Evolutionary conservation across 1,284 basidiomycete species (phyloP), one percentile per base, ranked within the genome.

Genomic region (Wallemia hederae): DNA sequence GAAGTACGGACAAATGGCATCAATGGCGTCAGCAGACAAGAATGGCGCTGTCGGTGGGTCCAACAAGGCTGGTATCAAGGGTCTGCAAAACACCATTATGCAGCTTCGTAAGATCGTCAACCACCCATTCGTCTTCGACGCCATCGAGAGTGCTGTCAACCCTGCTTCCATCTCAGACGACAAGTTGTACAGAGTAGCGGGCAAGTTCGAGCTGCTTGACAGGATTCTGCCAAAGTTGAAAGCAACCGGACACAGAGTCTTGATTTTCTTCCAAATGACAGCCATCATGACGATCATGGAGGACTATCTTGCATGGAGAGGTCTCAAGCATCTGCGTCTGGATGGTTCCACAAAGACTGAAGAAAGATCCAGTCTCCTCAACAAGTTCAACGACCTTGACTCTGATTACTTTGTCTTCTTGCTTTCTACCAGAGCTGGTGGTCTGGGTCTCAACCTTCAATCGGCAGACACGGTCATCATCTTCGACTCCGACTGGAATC

Each of bases 201-300:
- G 56, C 5, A 99, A 99, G 73, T 79, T 99, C 49, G 88, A 90
- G 34, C 80, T 86, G 58, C 76, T 99, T 59, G 94, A 99, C 70
- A 70, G 76, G 24, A 75, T 99, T 27, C 75, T 99, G 14, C 84
- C 89, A 64, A 86, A 96, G 68, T 79, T 99, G 63, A 98, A 97
- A 73, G 77, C 80, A 31, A 85, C 82, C 11, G 91, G 91, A 61
- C 94, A 99, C 72, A 82, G 91, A 59, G 90, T 96, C 24, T 74
- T 99, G 65, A 78, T 99, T 60, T 99, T 98, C 74, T 98, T 97
- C 82, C 94, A 99, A 72, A 98, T 99, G 94, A 98, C 25, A 49
- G 39, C 90, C 67, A 90, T 97, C 69, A 97, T 98, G 92, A 90
- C 96, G 66, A 96, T 98, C 70, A 92, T 98, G 80, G 90, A 94